Evolutionary conservation across 179 eudicot genomes (phyloP).

Genomic region (Beta lomatogona): DNA sequence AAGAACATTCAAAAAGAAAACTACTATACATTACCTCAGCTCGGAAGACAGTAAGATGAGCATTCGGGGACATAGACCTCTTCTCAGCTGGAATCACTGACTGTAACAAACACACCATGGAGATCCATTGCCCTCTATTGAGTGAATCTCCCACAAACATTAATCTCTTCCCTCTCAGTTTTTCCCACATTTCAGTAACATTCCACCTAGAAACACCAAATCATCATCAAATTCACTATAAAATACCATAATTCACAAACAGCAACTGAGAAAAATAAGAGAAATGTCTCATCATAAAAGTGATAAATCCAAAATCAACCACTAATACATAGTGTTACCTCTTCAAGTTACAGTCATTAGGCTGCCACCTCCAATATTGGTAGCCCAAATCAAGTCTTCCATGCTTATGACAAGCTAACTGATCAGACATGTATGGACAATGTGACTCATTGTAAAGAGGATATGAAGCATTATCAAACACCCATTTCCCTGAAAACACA

Average conservation of each 20-base stretch:
- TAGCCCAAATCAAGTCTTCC: conserved; percentile 79
- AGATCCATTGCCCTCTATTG: conserved; percentile 96
- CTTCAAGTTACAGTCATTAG: conserved; percentile 76
- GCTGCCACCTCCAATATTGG: conserved; percentile 93
- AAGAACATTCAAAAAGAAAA: conserved; percentile 5
- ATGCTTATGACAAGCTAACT: conserved; percentile 93
- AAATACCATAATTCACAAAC: conserved; percentile 12
- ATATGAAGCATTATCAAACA: conserved; percentile 63
- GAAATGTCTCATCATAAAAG: background rate
- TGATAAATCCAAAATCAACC: background rate
- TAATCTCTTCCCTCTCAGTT: conserved; percentile 76
- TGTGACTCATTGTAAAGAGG: conserved; percentile 82
- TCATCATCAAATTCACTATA: conserved; percentile 19
- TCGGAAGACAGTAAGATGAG: conserved; percentile 80
- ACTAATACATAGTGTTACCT: conserved; percentile 40
- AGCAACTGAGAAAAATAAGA: background rate
- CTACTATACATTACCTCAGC: conserved; percentile 60
- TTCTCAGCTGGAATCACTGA: conserved; percentile 71
- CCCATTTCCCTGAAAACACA: conserved; percentile 84
- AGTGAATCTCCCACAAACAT: conserved; percentile 98
- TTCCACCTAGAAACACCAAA: conserved; percentile 57
- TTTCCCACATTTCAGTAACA: conserved; percentile 81
- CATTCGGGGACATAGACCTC: conserved; percentile 85
- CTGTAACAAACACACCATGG: conserved; percentile 84
- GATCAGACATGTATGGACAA: conserved; percentile 97